phyloP scores from a whole-genome alignment of 805 yeast species.

The Ogataea glucozyma region DNA sequence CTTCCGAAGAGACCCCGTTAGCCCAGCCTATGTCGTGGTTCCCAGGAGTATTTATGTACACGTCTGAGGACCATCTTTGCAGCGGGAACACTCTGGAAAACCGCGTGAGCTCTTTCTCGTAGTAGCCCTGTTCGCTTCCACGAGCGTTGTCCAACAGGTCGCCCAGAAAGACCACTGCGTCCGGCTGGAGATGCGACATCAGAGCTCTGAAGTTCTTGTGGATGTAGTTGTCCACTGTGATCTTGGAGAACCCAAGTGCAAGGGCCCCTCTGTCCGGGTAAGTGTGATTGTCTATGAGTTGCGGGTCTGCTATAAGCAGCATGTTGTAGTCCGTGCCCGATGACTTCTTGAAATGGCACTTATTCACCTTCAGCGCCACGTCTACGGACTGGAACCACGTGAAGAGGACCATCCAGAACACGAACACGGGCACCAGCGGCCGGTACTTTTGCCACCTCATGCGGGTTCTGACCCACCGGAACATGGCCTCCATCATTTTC shows the following conservation, averaged over 20 bases:
- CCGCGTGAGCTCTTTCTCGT: conserved; percentile 60
- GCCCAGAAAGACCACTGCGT: conserved; percentile 77
- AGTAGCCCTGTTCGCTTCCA: conserved; percentile 73
- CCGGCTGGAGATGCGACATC: conserved; percentile 69
- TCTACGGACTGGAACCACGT: conserved; percentile 15
- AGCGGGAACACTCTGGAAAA: conserved; percentile 59
- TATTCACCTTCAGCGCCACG: conserved; percentile 9
- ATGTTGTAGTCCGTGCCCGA: conserved; percentile 15
- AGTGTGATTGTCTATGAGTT: conserved; percentile 83
- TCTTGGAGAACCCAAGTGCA: conserved; percentile 54
- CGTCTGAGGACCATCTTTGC: conserved; percentile 48
- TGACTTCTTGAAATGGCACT: conserved; percentile 13
- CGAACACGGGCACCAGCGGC: conserved; percentile 6
- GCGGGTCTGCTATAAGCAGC: conserved; percentile 85
- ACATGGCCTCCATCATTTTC: conserved; percentile 1
- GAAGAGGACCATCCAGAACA: conserved; percentile 17
- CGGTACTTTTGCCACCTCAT: neutral
- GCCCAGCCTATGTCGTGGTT: conserved; percentile 98
- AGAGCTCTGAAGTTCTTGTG: conserved; percentile 63
- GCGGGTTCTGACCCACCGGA: neutral
- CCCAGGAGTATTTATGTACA: conserved; percentile 62
- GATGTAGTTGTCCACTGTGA: conserved; percentile 75
- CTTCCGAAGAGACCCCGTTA: conserved; percentile 57
- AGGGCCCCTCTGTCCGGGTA: conserved; percentile 64
- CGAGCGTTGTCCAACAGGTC: conserved; percentile 96